These are phyloP conservation scores for Pseudotulostoma volvatum DNA, from an alignment of 495 filamentous ascomycete genomes.

Conservation along the genomic window DNA sequence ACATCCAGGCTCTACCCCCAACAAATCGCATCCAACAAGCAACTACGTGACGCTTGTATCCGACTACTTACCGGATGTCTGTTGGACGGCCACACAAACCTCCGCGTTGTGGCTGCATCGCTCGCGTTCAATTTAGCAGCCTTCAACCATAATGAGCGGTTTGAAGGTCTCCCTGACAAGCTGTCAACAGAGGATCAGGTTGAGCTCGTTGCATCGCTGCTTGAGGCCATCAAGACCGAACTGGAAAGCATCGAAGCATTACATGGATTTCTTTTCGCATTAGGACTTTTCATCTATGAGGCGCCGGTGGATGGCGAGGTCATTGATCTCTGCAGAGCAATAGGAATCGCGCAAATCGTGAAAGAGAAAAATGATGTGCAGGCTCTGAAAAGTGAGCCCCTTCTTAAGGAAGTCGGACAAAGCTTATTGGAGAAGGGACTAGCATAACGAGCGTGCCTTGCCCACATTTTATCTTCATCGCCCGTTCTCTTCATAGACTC, in stretches of 20 bases:
- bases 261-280: conserved; percentile 51
- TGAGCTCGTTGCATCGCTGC: conserved; percentile 56
- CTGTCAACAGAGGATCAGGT: conserved; percentile 55
- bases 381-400: conserved; percentile 34
- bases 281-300: conserved; percentile 60
- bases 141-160: conserved; percentile 48
- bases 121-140: conserved; percentile 70
- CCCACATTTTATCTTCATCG: too few species aligned
- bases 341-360: conserved; percentile 50
- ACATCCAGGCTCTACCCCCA: conserved; percentile 32
- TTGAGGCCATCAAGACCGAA: conserved; percentile 59
- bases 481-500: too few species aligned
- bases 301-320: conserved; percentile 51
- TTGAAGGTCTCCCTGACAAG: conserved; percentile 37
- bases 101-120: conserved; percentile 63
- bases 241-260: conserved; percentile 52
- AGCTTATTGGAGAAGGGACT: conserved; percentile 29
- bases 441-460: too few species aligned
- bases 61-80: conserved; percentile 36
- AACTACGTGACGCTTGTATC: conserved; percentile 21
- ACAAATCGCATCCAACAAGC: conserved; percentile 20
- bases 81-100: conserved; percentile 34
- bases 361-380: conserved; percentile 32
- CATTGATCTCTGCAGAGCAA: conserved; percentile 52
- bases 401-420: conserved; percentile 43